These are phyloP conservation scores for Dictyostelium capitatum DNA, from an alignment of 78 protist species.

Conservation along the genomic window DNA sequence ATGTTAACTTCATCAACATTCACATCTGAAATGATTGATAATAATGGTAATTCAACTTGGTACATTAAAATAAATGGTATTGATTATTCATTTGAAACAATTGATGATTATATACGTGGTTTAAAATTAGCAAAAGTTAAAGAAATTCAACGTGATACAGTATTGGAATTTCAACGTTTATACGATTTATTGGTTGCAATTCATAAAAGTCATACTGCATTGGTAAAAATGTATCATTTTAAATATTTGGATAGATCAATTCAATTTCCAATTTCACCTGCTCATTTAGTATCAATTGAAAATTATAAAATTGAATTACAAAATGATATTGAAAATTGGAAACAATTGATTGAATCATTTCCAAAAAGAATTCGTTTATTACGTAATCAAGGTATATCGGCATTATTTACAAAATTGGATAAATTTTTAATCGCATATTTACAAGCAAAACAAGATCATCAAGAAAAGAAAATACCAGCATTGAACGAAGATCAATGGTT, in stretches of 20 bases:
- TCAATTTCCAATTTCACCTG: neutral
- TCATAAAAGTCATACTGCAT: neutral
- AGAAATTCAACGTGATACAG: neutral
- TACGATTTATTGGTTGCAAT: neutral
- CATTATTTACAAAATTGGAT: conserved; percentile 1
- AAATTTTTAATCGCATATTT: neutral
- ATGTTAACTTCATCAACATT: conserved; percentile 24
- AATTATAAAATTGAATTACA: neutral
- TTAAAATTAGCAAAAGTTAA: conserved; percentile 22
- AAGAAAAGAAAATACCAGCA: neutral
- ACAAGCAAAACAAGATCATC: neutral
- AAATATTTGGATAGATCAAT: neutral
- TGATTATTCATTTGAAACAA: conserved; percentile 21
- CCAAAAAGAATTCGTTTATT: conserved; percentile 12
- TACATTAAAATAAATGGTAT: neutral
- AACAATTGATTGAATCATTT: neutral
- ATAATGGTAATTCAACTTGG: conserved; percentile 24
- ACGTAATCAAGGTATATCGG: conserved; percentile 41
- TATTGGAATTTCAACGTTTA: neutral
- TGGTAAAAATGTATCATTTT: neutral
- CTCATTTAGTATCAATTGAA: neutral
- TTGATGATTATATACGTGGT: conserved; percentile 60
- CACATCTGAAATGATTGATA: neutral
- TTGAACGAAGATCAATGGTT: too few species aligned
- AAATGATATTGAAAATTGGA: conserved; percentile 14